Evolutionary conservation across 1,284 basidiomycete species (phyloP).

Genomic region (Uromyces viciae-fabae): DNA sequence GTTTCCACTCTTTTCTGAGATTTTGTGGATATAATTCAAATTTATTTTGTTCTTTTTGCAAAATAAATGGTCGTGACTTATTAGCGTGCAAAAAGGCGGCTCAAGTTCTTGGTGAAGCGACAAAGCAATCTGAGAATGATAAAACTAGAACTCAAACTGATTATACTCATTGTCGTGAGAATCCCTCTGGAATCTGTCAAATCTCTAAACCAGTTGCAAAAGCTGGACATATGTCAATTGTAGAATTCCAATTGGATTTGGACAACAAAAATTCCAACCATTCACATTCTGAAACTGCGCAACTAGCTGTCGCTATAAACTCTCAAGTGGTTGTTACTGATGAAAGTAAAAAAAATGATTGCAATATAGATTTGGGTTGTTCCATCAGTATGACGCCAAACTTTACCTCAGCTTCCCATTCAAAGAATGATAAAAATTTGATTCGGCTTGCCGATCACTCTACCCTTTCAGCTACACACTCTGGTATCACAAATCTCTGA

Average conservation of each 20-base stretch:
- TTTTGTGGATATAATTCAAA: no score
- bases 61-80: neutral
- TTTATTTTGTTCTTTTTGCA: neutral
- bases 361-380: constrained; percentile 14
- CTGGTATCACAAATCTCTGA: neutral
- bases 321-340: neutral
- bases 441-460: constrained; percentile 3
- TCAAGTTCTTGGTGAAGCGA: neutral
- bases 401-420: neutral
- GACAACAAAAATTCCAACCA: no score
- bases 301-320: neutral
- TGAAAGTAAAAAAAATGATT: neutral
- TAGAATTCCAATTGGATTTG: neutral
- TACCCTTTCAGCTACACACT: neutral
- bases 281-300: neutral
- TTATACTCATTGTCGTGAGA: neutral
- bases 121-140: neutral
- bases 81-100: neutral
- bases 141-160: neutral
- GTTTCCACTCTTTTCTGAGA: no score
- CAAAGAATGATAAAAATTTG: neutral
- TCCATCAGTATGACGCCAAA: neutral
- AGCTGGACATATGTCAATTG: neutral
- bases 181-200: neutral
- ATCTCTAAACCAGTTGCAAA: neutral